Percentiles rank a stretch among this genome's conserved stretches.
Evolutionary conservation across 768 basidiomycete genomes (phyloP).

Genomic region (Mycena kentingensis): DNA sequence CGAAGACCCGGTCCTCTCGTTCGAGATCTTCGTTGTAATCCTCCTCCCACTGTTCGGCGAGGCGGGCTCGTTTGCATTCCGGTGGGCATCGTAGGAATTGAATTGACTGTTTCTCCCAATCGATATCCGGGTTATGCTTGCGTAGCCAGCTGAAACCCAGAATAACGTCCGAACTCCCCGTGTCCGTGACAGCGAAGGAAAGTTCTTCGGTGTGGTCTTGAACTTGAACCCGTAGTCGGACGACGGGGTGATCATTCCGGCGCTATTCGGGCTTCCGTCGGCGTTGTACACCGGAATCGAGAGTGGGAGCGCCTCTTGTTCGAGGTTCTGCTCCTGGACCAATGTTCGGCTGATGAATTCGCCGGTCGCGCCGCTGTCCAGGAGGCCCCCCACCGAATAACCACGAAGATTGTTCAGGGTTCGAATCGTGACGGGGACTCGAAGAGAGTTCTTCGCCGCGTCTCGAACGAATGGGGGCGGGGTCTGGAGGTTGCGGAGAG

Average conservation of each 20-base stretch:
- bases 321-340: conserved; percentile 7
- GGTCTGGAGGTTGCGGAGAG: no score
- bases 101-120: neutral
- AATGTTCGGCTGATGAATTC: conserved; percentile 22
- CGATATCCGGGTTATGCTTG: neutral
- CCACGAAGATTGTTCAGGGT: neutral
- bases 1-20: neutral
- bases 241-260: conserved; percentile 14
- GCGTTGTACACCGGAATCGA: conserved; percentile 25
- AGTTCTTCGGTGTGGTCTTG: conserved; percentile 5
- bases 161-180: neutral
- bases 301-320: conserved; percentile 4
- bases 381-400: neutral
- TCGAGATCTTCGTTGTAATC: neutral
- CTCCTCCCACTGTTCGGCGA: neutral
- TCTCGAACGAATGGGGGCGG: neutral
- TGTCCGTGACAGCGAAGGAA: conserved; percentile 1
- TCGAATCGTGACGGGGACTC: neutral
- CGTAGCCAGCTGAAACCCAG: neutral
- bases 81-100: neutral
- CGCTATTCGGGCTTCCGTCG: conserved; percentile 18
- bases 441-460: neutral
- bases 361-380: conserved; percentile 27
- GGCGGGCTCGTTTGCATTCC: neutral
- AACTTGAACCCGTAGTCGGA: neutral